A percentile compares a stretch with the other conserved stretches of the same genome.
These are phyloP conservation scores for Aspergillus sp. DNA, from an alignment of 2,329 filamentous ascomycete species.

Conservation along the genomic window DNA sequence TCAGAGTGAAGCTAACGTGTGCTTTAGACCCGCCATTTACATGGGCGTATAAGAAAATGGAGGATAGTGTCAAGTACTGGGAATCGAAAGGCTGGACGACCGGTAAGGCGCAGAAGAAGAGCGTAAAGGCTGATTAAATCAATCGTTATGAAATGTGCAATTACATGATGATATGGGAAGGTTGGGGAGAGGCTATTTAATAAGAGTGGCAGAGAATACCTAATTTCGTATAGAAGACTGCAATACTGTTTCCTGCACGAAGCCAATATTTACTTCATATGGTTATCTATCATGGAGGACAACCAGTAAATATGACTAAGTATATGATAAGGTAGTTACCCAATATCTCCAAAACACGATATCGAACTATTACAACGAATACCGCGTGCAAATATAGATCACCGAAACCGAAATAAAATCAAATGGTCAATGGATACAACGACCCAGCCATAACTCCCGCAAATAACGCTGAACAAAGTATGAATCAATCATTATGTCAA, in stretches of 20 bases:
- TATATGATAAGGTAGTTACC: neutral
- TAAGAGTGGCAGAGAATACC: neutral
- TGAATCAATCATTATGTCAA: neutral
- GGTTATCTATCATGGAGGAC: neutral
- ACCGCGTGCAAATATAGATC: neutral
- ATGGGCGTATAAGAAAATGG: conserved; percentile 52
- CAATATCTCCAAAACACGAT: neutral
- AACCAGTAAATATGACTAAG: neutral
- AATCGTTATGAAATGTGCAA: neutral
- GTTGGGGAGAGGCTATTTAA: no score
- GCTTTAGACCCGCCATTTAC: conserved; percentile 38
- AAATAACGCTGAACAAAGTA: neutral
- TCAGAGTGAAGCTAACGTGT: neutral
- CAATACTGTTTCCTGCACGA: neutral
- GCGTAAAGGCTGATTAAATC: conserved; percentile 34
- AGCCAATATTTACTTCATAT: neutral
- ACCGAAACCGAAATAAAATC: neutral
- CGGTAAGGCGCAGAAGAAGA: conserved; percentile 36
- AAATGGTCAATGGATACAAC: neutral
- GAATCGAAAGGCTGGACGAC: conserved; percentile 39
- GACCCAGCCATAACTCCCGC: neutral
- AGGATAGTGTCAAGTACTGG: conserved; percentile 46
- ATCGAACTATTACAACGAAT: neutral
- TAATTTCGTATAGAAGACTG: neutral
- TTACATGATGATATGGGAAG: no score